Percentiles rank a stretch among this genome's conserved stretches.
Conservation (phyloP, 371 early-diverging fungal genomes). For the Haplosporangium sp. region DNA sequence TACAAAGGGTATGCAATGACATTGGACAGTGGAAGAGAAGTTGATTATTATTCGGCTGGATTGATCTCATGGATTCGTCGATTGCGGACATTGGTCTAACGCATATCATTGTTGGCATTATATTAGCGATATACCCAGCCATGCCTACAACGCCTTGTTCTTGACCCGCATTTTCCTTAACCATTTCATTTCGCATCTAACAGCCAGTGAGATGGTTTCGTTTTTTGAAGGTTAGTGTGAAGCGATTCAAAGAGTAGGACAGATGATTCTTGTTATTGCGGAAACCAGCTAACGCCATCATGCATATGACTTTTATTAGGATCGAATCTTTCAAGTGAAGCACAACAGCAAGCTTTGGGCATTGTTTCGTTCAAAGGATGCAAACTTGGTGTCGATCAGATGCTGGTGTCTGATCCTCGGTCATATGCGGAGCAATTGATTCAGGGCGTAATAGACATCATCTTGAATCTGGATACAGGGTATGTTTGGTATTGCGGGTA, state of each 20-base stretch:
- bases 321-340: constrained; percentile 41
- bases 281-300: no score
- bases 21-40: no score
- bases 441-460: constrained; percentile 64
- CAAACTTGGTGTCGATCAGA: constrained; percentile 58
- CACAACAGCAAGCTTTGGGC: constrained; percentile 46
- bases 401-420: constrained; percentile 56
- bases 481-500: constrained; percentile 31
- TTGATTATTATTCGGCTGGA: no score
- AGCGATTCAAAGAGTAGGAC: neutral
- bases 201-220: constrained; percentile 64
- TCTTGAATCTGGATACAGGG: constrained; percentile 74
- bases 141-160: constrained; percentile 78
- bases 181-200: constrained; percentile 74
- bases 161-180: constrained; percentile 72
- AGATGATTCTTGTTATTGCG: no score
- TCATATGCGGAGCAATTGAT: constrained; percentile 69
- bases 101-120: neutral
- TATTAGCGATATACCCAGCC: constrained; percentile 64
- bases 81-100: no score
- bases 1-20: constrained; percentile 61
- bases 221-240: constrained; percentile 68
- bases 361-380: constrained; percentile 54
- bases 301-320: constrained; percentile 11
- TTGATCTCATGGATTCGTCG: no score